Evolutionary conservation across 1,284 basidiomycete species (phyloP).

Genomic region (Trichosporon sp.): DNA sequence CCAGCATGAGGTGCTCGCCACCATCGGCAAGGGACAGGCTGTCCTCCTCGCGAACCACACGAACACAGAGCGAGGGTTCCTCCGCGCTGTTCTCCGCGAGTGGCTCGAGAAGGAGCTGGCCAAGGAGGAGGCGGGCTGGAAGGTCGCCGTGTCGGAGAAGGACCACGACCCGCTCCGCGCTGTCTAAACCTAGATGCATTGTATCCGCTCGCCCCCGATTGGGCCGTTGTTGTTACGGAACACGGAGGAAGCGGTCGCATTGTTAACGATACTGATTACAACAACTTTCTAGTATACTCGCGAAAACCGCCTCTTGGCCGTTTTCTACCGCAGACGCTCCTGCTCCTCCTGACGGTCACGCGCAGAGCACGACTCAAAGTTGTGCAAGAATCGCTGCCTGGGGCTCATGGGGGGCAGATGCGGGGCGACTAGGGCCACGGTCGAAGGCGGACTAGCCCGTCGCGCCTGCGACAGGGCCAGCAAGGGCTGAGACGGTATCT

Average conservation of each 20-base stretch:
- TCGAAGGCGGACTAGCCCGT: too few relatives aligned
- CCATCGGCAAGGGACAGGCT: constrained; percentile 69
- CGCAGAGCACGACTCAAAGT: neutral
- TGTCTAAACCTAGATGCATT: constrained; percentile 22
- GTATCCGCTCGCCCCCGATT: neutral
- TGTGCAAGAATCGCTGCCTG: neutral
- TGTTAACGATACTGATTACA: too few relatives aligned
- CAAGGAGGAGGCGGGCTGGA: constrained; percentile 34
- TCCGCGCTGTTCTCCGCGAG: constrained; percentile 65
- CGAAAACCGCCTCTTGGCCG: too few relatives aligned
- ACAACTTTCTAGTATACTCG: too few relatives aligned
- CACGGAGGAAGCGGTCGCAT: too few relatives aligned
- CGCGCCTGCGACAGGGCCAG: neutral
- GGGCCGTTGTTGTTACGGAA: too few relatives aligned
- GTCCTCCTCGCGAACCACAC: constrained; percentile 84
- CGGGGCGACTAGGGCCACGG: too few relatives aligned
- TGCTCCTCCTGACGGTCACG: too few relatives aligned
- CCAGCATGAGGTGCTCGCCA: constrained; percentile 80
- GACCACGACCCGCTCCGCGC: constrained; percentile 34
- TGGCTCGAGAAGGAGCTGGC: constrained; percentile 65
- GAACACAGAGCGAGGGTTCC: constrained; percentile 85
- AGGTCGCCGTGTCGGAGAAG: constrained; percentile 28
- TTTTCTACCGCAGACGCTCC: too few relatives aligned
- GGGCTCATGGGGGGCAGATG: neutral
- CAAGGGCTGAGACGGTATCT: neutral